phyloP scores from a whole-genome alignment of 179 eudicot species.

The Silene noctiflora region DNA sequence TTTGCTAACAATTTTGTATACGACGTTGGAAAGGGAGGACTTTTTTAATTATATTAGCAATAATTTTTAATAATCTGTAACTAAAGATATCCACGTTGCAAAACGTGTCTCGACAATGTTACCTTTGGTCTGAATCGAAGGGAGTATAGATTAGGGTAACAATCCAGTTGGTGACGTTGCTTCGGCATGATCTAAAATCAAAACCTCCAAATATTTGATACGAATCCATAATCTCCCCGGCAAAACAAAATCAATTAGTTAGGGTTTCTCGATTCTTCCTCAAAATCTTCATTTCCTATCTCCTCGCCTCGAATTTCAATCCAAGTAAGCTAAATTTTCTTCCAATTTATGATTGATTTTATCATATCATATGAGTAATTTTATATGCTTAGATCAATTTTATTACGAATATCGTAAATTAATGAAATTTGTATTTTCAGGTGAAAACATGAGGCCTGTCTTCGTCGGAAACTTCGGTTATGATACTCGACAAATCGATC shows the following conservation, averaged over 20 bases:
- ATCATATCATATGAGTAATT: background rate
- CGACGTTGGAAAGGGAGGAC: too few species aligned
- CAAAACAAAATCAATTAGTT: background rate
- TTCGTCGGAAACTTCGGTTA: constrained; percentile 84
- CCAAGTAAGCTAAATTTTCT: constrained; percentile 10
- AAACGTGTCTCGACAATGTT: too few species aligned
- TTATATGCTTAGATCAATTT: background rate
- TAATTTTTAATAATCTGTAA: too few species aligned
- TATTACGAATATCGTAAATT: background rate
- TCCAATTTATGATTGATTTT: background rate
- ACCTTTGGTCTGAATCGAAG: too few species aligned
- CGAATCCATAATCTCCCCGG: too few species aligned
- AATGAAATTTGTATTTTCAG: background rate
- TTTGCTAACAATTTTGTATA: too few species aligned
- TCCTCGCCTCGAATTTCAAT: background rate
- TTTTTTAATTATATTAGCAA: too few species aligned
- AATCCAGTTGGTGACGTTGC: too few species aligned
- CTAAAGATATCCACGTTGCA: too few species aligned
- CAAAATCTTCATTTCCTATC: background rate
- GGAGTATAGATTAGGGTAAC: too few species aligned
- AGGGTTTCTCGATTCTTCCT: constrained; percentile 17
- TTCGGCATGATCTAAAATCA: too few species aligned
- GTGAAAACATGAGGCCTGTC: constrained; percentile 47
- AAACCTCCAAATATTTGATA: too few species aligned
- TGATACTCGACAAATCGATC: constrained; percentile 75